A percentile compares a stretch with the other conserved stretches of the same genome.
phyloP scores from a whole-genome alignment of 306 rosid genomes.

The Delonix regia region DNA sequence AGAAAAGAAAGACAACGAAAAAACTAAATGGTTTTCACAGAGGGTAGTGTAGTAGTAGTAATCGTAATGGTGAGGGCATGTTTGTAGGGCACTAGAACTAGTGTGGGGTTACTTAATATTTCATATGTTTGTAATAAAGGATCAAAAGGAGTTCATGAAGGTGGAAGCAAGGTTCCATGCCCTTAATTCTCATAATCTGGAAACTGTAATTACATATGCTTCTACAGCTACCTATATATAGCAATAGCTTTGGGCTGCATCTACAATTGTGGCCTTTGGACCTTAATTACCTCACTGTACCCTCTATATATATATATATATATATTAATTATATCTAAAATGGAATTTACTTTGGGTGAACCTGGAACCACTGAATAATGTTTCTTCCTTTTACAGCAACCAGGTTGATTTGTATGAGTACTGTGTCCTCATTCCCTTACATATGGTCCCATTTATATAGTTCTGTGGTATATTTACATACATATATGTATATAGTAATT shows the following conservation, averaged over 20 bases:
- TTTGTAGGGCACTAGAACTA: conserved; percentile 38
- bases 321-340: too few relatives aligned
- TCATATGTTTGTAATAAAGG: conserved; percentile 27
- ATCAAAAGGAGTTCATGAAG: conserved; percentile 5
- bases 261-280: conserved; percentile 36
- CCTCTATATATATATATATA: conserved; percentile 40
- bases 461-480: neutral
- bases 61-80: conserved; percentile 25
- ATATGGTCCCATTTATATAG: conserved; percentile 57
- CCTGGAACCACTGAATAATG: conserved; percentile 51
- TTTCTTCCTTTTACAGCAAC: conserved; percentile 46
- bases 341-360: conserved; percentile 61
- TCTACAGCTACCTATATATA: conserved; percentile 47
- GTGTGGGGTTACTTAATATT: conserved; percentile 54
- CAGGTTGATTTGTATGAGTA: conserved; percentile 44
- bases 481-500: neutral
- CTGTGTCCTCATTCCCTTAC: conserved; percentile 52
- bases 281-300: conserved; percentile 14
- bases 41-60: conserved; percentile 10
- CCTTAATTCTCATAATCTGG: conserved; percentile 13
- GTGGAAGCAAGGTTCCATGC: neutral
- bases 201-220: conserved; percentile 36
- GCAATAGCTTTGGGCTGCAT: conserved; percentile 27
- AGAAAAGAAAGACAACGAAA: conserved; percentile 7
- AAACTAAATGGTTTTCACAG: conserved; percentile 58